Evolutionary conservation across 1,284 basidiomycete species (phyloP), one percentile per base, ranked within the genome.

Genomic region (Heterobasidion irregulare): DNA sequence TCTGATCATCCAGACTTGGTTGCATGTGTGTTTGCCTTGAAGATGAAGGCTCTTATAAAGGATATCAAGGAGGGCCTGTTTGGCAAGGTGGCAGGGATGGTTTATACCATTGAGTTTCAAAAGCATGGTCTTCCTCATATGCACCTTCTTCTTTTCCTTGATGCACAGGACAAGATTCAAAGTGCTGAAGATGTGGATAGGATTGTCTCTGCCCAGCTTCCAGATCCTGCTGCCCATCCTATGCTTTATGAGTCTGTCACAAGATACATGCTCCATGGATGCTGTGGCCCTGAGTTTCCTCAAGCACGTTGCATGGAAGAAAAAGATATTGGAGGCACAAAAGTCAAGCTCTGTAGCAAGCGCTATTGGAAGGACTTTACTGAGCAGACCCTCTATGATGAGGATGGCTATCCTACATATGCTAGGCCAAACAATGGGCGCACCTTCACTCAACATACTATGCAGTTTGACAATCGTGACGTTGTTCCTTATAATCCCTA

Each of bases 41-140:
- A 78, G 55, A 68, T 68, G 44, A 59, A 71, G 4, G 68, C 65
- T 0, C 46, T 79, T 0, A 13, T 79, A 0, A 61, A 75, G 0
- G 62, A 71, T 41, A 70, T 76, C 54, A 72, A 71, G 54, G 53
- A 70, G 9, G 63, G 66, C 7, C 59, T 62, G 16, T 70, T 76
- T 61, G 74, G 74, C 0, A 15, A 53, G 0, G 48, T 62, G 2
- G 66, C 66, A 26, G 74, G 69, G 0, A 53, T 70, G 55, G 69
- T 80, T 0, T 75, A 74, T 54, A 70, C 69, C 1, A 75, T 79
- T 56, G 75, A 80, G 58, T 81, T 76, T 53, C 79, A 81, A 57
- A 81, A 78, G 56, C 63, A 72, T 1, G 75, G 76, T 0, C 67
- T 79, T 0, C 76, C 76, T 2, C 77, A 79, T 53, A 69, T 74